A percentile compares a stretch with the other conserved stretches of the same genome.
phyloP scores from a whole-genome alignment of 108 stramenopile genomes.

The Cyclotella distinguenda region DNA sequence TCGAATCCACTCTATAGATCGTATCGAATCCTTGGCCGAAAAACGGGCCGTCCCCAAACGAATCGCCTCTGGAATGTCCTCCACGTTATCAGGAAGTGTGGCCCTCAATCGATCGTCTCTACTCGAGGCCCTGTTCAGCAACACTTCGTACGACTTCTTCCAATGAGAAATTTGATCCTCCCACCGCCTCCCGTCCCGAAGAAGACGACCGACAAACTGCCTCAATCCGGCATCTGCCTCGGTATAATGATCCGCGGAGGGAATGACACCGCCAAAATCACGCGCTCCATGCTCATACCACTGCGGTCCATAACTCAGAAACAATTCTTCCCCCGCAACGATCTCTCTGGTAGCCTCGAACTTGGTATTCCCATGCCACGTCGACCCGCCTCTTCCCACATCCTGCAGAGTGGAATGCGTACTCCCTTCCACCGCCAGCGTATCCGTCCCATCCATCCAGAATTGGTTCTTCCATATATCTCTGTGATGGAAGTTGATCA shows the following conservation, averaged over 20 bases:
- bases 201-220: background rate
- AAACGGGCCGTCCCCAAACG: conserved; percentile 23
- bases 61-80: conserved; percentile 10
- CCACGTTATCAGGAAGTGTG: conserved; percentile 24
- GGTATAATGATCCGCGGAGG: conserved; percentile 35
- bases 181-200: background rate
- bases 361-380: conserved; percentile 42
- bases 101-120: conserved; percentile 15
- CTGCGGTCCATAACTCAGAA: conserved; percentile 56
- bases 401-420: conserved; percentile 22
- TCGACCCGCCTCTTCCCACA: conserved; percentile 56
- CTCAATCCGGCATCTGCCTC: conserved; percentile 18
- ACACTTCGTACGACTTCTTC: conserved; percentile 4
- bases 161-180: too few species aligned
- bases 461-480: conserved; percentile 1
- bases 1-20: conserved; percentile 21
- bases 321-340: conserved; percentile 65
- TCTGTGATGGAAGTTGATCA: conserved; percentile 37
- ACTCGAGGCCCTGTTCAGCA: background rate
- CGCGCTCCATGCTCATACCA: conserved; percentile 55
- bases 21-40: conserved; percentile 21
- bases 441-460: conserved; percentile 18
- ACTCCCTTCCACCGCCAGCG: background rate
- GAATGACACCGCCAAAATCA: conserved; percentile 34
- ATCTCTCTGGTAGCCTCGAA: conserved; percentile 35